Conservation (phyloP, 2,329 filamentous ascomycete species). For the Fusarium luffae region DNA sequence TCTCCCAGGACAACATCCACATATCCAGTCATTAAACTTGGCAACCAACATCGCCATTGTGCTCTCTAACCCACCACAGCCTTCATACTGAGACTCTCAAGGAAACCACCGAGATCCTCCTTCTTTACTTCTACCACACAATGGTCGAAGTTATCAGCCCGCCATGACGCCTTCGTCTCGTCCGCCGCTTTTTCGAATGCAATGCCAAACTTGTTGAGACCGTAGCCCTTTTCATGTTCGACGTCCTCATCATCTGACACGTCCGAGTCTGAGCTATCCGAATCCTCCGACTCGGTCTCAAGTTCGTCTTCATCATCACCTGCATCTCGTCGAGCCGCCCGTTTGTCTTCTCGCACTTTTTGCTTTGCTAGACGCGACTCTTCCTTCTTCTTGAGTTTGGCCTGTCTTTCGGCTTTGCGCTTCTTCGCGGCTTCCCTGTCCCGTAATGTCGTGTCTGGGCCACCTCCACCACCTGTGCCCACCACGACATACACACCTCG, state of each 20-base stretch:
- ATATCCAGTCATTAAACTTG: conserved; percentile 18
- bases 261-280: conserved; percentile 55
- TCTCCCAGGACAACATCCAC: conserved; percentile 16
- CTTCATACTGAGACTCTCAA: conserved; percentile 93
- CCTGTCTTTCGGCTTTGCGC: conserved; percentile 70
- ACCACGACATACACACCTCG: conserved; percentile 92
- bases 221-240: conserved; percentile 71
- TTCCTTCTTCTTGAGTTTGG: conserved; percentile 71
- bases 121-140: conserved; percentile 98
- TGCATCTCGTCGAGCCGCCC: conserved; percentile 64
- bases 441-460: conserved; percentile 75
- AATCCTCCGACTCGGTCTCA: conserved; percentile 58
- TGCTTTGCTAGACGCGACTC: conserved; percentile 67
- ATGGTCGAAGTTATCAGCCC: conserved; percentile 97
- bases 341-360: conserved; percentile 70
- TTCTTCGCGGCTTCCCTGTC: conserved; percentile 74
- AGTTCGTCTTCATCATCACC: conserved; percentile 60
- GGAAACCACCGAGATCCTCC: conserved; percentile 89
- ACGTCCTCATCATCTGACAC: conserved; percentile 65
- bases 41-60: neutral
- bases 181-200: conserved; percentile 80
- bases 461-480: conserved; percentile 87
- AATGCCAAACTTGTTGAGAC: conserved; percentile 89
- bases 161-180: conserved; percentile 88
- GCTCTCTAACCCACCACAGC: conserved; percentile 72